phyloP scores from a whole-genome alignment of 1,139 yeast species.

The Sugiyamaella grinbergsii region DNA sequence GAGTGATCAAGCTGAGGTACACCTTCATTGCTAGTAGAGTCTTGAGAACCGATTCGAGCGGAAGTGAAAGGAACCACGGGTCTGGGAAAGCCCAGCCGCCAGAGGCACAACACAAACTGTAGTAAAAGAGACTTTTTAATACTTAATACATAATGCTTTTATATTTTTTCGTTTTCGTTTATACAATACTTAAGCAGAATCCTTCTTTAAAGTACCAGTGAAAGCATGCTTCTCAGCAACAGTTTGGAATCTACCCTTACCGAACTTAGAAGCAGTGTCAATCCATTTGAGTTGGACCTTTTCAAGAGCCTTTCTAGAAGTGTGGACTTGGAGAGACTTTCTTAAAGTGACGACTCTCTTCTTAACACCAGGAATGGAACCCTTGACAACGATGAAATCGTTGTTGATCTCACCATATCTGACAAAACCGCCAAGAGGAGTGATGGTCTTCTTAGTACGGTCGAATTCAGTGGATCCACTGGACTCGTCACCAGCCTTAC shows the following conservation, averaged over 20 bases:
- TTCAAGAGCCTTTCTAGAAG: slow-evolving; percentile 97
- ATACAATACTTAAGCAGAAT: slow-evolving; percentile 44
- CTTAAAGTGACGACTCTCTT: slow-evolving; percentile 99
- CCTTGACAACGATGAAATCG: slow-evolving; percentile 97
- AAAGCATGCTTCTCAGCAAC: slow-evolving; percentile 99
- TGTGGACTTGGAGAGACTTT: slow-evolving; percentile 97
- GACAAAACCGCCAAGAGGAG: slow-evolving; percentile 99
- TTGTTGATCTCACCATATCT: slow-evolving; percentile 98
- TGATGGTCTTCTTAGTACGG: slow-evolving; percentile 99
- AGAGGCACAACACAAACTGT: neutral
- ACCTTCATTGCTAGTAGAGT: too few relatives aligned
- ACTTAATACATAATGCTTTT: slow-evolving; percentile 17
- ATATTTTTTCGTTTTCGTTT: neutral
- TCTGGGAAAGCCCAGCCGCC: neutral
- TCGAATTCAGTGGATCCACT: slow-evolving; percentile 97
- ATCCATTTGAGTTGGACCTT: slow-evolving; percentile 98
- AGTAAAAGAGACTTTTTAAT: slow-evolving; percentile 6
- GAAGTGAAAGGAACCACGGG: too few relatives aligned
- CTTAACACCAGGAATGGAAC: slow-evolving; percentile 99
- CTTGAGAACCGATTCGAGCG: too few relatives aligned
- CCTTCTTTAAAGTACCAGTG: slow-evolving; percentile 99
- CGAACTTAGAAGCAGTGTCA: slow-evolving; percentile 99
- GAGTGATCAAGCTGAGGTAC: too few relatives aligned
- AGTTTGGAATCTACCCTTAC: slow-evolving; percentile 99
- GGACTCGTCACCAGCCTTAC: slow-evolving; percentile 92